Evolutionary conservation across 129 eudicot genomes (phyloP).

Genomic region (Flaveria brownii): DNA sequence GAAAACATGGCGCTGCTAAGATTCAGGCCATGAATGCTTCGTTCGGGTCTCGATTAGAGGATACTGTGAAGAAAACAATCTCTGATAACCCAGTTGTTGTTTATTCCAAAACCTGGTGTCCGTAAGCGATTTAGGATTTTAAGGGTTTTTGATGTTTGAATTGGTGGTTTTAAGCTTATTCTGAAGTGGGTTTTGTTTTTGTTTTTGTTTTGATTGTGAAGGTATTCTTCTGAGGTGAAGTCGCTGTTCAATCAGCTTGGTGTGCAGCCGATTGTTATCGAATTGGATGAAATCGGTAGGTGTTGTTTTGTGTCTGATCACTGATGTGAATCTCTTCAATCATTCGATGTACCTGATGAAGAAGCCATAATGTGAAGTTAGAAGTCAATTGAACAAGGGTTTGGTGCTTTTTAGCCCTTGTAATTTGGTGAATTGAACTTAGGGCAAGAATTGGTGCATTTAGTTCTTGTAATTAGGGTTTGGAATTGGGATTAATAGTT

Average conservation of each 20-base stretch:
- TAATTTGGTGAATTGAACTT: too few relatives aligned
- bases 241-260: too few relatives aligned
- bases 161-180: background rate
- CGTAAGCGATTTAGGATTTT: constrained; percentile 49
- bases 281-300: too few relatives aligned
- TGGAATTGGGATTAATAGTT: too few relatives aligned
- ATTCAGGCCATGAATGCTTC: constrained; percentile 63
- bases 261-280: too few relatives aligned
- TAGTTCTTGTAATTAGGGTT: background rate
- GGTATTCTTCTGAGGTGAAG: too few relatives aligned
- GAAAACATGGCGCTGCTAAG: background rate
- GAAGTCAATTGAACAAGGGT: constrained; percentile 12
- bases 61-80: constrained; percentile 66
- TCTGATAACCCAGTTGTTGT: constrained; percentile 80
- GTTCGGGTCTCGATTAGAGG: constrained; percentile 73
- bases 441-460: too few relatives aligned
- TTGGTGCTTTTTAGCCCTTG: background rate
- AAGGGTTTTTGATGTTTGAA: background rate
- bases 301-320: background rate
- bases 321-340: background rate
- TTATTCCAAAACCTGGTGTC: constrained; percentile 87
- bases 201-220: too few relatives aligned
- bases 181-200: background rate
- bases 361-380: background rate
- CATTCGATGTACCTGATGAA: background rate